Base-by-base conservation (phyloP, 108 stramenopile species). In the Discostella stelligeroides region DNA sequence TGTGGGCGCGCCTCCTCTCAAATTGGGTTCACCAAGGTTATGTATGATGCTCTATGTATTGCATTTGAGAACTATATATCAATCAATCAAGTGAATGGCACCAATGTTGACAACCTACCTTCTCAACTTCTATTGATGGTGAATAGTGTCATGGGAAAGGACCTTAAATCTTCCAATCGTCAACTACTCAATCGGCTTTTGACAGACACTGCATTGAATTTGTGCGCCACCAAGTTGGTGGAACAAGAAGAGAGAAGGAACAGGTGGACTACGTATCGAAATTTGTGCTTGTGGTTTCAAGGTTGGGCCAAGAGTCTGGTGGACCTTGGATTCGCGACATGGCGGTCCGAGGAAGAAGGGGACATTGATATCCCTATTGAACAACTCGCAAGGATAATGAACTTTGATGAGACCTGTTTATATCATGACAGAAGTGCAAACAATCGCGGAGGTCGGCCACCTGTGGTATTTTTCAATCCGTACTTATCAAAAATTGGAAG, bases 261-360 rank as follows among this genome's bases (percentile, higher is more conserved):
- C 20, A 28, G 56, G 7, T 69, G 57, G 68, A 69, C 45, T 11
- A 69, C 57, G 8, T 59, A 70, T 60, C 4, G 30, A 18, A 50
- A 60, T 50, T n/a, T 70, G 25, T 48, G 38, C 46, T 21, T 28
- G 9, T 60, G 57, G 68, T 59, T 70, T 49, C 29, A 70, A 21
- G 49, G 13, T 34, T 70, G 58, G 68, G 68, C 30, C 47, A 59
- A 55, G 13, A 34, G 39, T 23, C 27, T 61, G 34, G 23, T 70
- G 15, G 47, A 59, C 25, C 48, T 60, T 5, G 68, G 29, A 34
- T 70, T 70, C 27, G 58, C 58, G 14, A 23, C 9, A 25, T 30
- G 23, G 17, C n/a, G n/a, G n/a, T n/a, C n/a, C n/a, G 38, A 55
- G 10, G 30, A 1, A 0, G n/a, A 54, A 1, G 53, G 66, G 30